Conservation (phyloP, 176 grass and related monocot species). For the Triticum turgidum region DNA sequence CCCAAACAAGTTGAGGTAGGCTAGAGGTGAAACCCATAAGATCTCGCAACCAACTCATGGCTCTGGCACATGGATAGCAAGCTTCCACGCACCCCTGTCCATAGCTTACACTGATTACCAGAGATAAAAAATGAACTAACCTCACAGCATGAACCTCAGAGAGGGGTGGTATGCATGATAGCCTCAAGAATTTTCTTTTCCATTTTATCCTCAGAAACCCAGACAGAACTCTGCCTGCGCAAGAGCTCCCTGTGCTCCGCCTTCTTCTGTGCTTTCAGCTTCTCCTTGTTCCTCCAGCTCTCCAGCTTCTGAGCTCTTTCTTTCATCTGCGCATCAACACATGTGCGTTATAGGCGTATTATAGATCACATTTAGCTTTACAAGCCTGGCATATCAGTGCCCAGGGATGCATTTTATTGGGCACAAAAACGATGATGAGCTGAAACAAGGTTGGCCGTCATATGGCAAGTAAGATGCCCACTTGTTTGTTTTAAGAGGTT, state of each 20-base stretch:
- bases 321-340: conserved; percentile 56
- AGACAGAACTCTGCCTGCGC: conserved; percentile 52
- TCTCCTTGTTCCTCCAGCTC: conserved; percentile 74
- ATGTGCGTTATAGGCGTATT: conserved; percentile 1
- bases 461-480: not conserved
- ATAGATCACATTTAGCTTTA: not conserved
- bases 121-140: conserved; percentile 14
- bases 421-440: not conserved
- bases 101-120: not conserved
- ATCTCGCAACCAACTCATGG: too few species aligned
- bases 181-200: conserved; percentile 40
- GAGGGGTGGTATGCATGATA: conserved; percentile 34
- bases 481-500: not conserved
- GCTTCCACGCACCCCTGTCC: too few species aligned
- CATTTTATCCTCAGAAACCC: conserved; percentile 68
- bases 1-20: too few species aligned
- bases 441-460: not conserved
- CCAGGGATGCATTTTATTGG: not conserved
- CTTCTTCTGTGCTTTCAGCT: conserved; percentile 53
- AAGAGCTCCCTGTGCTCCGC: conserved; percentile 52
- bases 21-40: too few species aligned
- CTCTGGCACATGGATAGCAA: too few species aligned
- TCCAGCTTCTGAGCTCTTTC: conserved; percentile 87
- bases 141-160: conserved; percentile 30
- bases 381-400: not conserved